A percentile compares a stretch with the other conserved stretches of the same genome.
These are phyloP conservation scores for Suaeda aralocaspica DNA, from an alignment of 148 eudicot genomes.

Conservation along the genomic window DNA sequence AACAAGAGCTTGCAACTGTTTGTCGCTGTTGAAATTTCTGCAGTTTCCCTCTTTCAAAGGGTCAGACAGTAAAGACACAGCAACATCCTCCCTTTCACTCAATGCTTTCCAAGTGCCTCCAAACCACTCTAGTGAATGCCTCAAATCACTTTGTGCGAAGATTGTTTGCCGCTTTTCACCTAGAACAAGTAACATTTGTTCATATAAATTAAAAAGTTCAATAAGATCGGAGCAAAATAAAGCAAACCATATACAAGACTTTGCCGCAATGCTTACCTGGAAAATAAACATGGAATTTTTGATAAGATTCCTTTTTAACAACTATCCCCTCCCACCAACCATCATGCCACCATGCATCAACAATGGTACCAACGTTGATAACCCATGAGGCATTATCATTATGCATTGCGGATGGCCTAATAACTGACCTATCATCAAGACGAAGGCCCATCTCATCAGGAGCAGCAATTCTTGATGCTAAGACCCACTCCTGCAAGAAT, in stretches of 20 bases:
- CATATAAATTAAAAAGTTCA: not conserved
- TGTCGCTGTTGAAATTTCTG: not conserved
- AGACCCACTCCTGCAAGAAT: constrained; percentile 70
- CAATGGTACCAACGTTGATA: constrained; percentile 46
- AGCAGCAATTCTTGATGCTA: constrained; percentile 50
- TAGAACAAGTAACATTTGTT: constrained; percentile 19
- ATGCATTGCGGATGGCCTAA: constrained; percentile 45
- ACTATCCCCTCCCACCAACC: constrained; percentile 98
- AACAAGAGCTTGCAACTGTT: constrained; percentile 4
- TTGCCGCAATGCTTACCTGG: constrained; percentile 45
- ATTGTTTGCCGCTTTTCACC: constrained; percentile 54
- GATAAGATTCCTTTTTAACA: constrained; percentile 41
- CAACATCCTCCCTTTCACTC: constrained; percentile 50
- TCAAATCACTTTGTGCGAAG: constrained; percentile 39
- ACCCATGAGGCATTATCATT: constrained; percentile 23
- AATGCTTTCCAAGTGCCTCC: constrained; percentile 54
- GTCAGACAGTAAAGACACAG: constrained; percentile 27
- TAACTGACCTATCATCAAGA: constrained; percentile 47
- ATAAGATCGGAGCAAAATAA: not conserved
- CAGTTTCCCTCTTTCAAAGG: not conserved
- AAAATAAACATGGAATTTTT: constrained; percentile 54
- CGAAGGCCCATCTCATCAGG: constrained; percentile 59
- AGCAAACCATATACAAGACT: not conserved
- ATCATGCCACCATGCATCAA: constrained; percentile 89
- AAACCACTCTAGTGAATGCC: constrained; percentile 82